phyloP scores from a whole-genome alignment of 257 asterid genomes.

The Solanum corneliomulleri region DNA sequence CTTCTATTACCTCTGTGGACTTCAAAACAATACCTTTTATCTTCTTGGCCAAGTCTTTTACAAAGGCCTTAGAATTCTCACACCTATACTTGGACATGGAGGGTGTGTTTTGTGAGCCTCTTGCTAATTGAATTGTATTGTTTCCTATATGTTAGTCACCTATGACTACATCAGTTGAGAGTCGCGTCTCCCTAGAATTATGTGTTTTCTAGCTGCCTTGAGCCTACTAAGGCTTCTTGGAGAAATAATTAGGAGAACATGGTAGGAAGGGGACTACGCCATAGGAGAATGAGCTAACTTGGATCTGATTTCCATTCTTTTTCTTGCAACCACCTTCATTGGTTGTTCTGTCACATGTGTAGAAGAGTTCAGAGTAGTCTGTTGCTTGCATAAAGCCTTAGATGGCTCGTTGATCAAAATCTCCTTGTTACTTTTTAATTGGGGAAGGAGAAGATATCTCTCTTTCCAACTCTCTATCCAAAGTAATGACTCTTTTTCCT shows the following conservation, averaged over 20 bases:
- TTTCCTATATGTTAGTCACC: neutral
- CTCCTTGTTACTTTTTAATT: too few relatives aligned
- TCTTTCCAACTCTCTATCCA: neutral
- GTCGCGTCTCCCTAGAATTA: neutral
- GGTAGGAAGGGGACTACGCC: accelerated
- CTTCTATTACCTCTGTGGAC: neutral
- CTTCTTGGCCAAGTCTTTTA: neutral
- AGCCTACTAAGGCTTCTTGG: neutral
- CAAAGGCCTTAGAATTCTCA: neutral
- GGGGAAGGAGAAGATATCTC: neutral
- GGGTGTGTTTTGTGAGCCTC: neutral
- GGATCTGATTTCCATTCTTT: neutral
- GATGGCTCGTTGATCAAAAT: too few relatives aligned
- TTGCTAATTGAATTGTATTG: neutral
- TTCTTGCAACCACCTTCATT: neutral
- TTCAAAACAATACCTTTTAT: neutral
- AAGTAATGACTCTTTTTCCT: too few relatives aligned
- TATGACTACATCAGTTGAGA: too few relatives aligned
- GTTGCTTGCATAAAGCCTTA: too few relatives aligned
- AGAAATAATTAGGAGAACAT: neutral
- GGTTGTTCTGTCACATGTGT: neutral
- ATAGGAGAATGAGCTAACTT: too few relatives aligned
- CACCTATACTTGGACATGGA: too few relatives aligned
- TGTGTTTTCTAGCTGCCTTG: neutral
- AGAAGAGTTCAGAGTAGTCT: too few relatives aligned